These are phyloP conservation scores for Flaveria robusta DNA, from an alignment of 129 eudicot species.

Conservation along the genomic window DNA sequence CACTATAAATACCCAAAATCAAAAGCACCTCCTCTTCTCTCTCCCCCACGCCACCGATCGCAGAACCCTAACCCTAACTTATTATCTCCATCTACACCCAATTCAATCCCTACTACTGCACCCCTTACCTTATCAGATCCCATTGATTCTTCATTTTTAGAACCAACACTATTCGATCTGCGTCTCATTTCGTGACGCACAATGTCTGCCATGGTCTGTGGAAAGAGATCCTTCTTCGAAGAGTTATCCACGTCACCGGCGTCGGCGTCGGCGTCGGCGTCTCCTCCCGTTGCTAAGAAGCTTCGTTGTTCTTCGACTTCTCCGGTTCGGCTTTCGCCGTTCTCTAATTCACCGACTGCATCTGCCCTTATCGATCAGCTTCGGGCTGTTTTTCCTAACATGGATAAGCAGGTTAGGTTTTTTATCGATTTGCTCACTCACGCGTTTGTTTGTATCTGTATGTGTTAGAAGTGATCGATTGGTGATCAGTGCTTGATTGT, in stretches of 20 bases:
- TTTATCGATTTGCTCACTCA: neutral
- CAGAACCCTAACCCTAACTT: conserved; percentile 54
- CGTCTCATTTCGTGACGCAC: conserved; percentile 29
- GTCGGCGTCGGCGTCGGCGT: conserved; percentile 24
- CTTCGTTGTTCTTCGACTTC: conserved; percentile 55
- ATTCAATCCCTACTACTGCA: neutral
- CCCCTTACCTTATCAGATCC: neutral
- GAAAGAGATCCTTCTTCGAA: conserved; percentile 76
- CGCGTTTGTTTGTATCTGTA: neutral
- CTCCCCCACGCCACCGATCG: conserved; percentile 12
- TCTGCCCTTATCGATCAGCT: conserved; percentile 53
- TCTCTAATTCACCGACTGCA: conserved; percentile 34
- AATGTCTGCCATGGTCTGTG: conserved; percentile 78
- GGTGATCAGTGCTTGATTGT: conserved; percentile 7
- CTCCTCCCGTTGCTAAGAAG: conserved; percentile 62
- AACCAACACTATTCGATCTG: conserved; percentile 1
- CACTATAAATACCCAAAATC: conserved; percentile 26
- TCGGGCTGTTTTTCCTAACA: conserved; percentile 51
- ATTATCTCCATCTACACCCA: neutral
- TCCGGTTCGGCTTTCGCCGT: conserved; percentile 52
- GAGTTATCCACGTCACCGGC: conserved; percentile 54
- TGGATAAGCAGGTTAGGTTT: conserved; percentile 60
- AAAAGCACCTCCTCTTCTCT: conserved; percentile 21
- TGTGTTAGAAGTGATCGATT: neutral
- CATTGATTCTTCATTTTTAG: neutral